These are phyloP conservation scores for Penium margaritaceum DNA, from an alignment of 139 green algal species.

Conservation along the genomic window DNA sequence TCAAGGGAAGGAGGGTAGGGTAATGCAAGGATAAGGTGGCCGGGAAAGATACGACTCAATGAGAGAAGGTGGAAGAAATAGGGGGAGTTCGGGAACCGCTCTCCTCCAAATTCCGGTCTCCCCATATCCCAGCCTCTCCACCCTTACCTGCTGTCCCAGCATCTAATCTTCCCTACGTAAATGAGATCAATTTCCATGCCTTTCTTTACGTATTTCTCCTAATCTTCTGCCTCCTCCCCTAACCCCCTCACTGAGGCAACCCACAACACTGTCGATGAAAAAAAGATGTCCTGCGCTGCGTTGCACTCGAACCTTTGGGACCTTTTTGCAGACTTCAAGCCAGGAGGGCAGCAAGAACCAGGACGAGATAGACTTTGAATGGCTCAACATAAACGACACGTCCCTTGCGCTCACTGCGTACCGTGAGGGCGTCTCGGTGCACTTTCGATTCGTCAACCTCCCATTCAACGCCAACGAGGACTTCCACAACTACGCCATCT, in stretches of 20 bases:
- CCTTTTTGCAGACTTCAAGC: background rate
- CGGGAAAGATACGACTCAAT: no score
- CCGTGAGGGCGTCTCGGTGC: conserved; percentile 3
- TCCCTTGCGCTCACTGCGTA: conserved; percentile 6
- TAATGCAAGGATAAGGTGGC: no score
- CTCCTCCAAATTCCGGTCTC: no score
- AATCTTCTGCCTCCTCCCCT: background rate
- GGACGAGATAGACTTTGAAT: conserved; percentile 31
- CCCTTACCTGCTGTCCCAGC: background rate
- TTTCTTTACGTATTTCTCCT: background rate
- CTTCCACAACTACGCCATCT: no score
- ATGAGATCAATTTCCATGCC: background rate
- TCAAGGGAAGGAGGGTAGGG: no score
- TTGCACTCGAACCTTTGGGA: background rate
- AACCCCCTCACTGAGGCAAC: background rate
- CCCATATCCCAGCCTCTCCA: no score
- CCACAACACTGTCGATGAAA: no score
- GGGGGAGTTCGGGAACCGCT: no score
- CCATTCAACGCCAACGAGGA: no score
- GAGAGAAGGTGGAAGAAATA: no score
- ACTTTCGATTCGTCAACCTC: no score
- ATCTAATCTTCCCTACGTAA: background rate
- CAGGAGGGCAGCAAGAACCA: conserved; percentile 15
- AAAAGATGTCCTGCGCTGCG: background rate
- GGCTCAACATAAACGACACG: conserved; percentile 4